Base-by-base conservation (phyloP, 768 basidiomycete genomes). In the Serendipita sp. region DNA sequence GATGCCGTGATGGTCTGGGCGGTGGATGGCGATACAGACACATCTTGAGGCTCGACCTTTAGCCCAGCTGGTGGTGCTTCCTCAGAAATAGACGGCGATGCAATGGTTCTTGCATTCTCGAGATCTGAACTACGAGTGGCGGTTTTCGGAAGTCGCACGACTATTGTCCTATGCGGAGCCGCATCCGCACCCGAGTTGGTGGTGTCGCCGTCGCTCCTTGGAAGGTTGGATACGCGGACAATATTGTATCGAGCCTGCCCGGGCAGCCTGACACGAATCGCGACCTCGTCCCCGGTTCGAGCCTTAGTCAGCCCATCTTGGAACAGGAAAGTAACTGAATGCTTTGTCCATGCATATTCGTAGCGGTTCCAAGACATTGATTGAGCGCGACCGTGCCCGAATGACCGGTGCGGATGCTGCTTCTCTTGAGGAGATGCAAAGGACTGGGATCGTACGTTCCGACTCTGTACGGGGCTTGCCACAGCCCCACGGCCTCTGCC, bases 301-400 rank as follows among this genome's bases (percentile, higher is more conserved):
- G 82, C 76, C 68, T 83, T 84, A 26, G 81, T 74, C 26, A 79
- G 72, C 16, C 76, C 68, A 58, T 89, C 86, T 58, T 80, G 78
- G 73, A 83, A 84, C 17, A 90, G 81, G 70, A 82, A 86, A 2
- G 77, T 79, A 68, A 90, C 88, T 66, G 84, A 81, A 61, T 89
- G 86, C 69, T 89, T 90, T 7, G 89, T 90, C 88, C 88, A 90
- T 67, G 83, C 78, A 48, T 79, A 78, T 68, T 91, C 89, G 7
- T 69, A 67, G 24, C 50, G 24, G 24, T 44, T 33, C 63, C 50
- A 38, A 61, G 31, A 13, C 60, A 31, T 24, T 34, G 2, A 28
- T 45, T 62, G 16, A n/a, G 63, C 9, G 16, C 38, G 53, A 61
- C 50, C 26, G 22, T 64, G 20, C 33, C 48, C 20, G 45, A 26